These are phyloP conservation scores for Sclerotinia nivalis DNA, from an alignment of 2,329 filamentous ascomycete species.

Conservation along the genomic window DNA sequence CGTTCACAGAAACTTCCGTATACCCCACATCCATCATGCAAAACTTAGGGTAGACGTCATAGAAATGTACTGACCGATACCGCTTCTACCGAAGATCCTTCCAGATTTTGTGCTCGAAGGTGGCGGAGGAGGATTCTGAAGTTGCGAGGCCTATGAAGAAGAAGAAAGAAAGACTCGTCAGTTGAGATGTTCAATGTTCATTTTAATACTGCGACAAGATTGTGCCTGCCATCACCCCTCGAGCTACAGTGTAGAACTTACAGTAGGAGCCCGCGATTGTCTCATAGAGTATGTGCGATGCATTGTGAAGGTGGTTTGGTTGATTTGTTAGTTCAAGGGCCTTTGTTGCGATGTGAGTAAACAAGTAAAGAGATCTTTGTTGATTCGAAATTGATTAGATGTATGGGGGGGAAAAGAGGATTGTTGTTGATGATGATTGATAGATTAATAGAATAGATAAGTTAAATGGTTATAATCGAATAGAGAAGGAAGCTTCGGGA, in stretches of 20 bases:
- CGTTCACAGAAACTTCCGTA: not conserved
- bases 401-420: not conserved
- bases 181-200: conserved; percentile 20
- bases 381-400: not conserved
- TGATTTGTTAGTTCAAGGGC: not conserved
- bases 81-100: conserved; percentile 82
- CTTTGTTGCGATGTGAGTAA: not conserved
- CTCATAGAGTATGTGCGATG: conserved; percentile 99
- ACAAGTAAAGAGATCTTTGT: not conserved
- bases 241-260: conserved; percentile 51
- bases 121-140: conserved; percentile 91
- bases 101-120: conserved; percentile 87
- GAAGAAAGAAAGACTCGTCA: conserved; percentile 15
- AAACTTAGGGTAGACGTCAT: conserved; percentile 27
- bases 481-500: not conserved
- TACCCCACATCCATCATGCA: conserved; percentile 4
- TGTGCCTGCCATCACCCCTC: not conserved
- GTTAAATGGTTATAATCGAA: not conserved
- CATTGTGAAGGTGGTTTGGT: conserved; percentile 55
- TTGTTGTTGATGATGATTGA: not conserved
- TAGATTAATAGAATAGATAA: not conserved
- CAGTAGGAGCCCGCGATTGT: conserved; percentile 92
- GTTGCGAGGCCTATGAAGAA: conserved; percentile 49
- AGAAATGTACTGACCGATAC: conserved; percentile 64
- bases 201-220: not conserved